Percentiles rank a stretch among this genome's conserved stretches.
phyloP scores from a whole-genome alignment of 345 rosid species.

The Syzygium grande region DNA sequence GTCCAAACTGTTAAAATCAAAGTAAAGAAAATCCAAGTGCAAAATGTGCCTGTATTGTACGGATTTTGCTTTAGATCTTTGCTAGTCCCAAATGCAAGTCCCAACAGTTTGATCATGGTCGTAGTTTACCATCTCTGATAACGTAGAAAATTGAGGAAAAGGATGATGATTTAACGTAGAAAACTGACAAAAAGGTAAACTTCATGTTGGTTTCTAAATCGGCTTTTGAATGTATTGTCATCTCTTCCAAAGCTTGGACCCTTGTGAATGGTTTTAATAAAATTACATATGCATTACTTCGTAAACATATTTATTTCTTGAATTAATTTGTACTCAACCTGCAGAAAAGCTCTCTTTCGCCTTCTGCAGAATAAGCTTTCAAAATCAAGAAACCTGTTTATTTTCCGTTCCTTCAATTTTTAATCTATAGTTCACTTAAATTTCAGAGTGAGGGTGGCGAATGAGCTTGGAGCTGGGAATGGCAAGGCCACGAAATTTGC shows the following conservation, averaged over 20 bases:
- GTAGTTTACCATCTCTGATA: background rate
- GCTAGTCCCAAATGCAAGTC: background rate
- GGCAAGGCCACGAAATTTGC: constrained; percentile 28
- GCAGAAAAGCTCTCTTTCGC: background rate
- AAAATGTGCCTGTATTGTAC: background rate
- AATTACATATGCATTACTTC: background rate
- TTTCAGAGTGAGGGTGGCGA: constrained; percentile 31
- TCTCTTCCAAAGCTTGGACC: background rate
- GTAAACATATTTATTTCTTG: background rate
- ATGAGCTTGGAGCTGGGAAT: constrained; percentile 36
- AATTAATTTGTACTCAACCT: background rate
- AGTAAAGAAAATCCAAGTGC: background rate
- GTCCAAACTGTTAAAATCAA: background rate
- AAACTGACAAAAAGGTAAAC: background rate
- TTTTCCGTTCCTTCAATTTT: background rate
- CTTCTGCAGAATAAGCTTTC: background rate
- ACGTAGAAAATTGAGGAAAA: background rate
- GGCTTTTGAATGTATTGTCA: background rate
- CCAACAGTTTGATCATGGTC: background rate
- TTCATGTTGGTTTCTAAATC: background rate
- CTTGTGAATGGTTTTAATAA: background rate
- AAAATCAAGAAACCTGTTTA: background rate
- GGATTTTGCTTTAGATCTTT: background rate
- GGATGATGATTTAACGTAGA: background rate
- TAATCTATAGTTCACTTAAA: background rate